A percentile compares a stretch with the other conserved stretches of the same genome.
Conservation (phyloP, 2,329 filamentous ascomycete species). For the Cercospora canescens region DNA sequence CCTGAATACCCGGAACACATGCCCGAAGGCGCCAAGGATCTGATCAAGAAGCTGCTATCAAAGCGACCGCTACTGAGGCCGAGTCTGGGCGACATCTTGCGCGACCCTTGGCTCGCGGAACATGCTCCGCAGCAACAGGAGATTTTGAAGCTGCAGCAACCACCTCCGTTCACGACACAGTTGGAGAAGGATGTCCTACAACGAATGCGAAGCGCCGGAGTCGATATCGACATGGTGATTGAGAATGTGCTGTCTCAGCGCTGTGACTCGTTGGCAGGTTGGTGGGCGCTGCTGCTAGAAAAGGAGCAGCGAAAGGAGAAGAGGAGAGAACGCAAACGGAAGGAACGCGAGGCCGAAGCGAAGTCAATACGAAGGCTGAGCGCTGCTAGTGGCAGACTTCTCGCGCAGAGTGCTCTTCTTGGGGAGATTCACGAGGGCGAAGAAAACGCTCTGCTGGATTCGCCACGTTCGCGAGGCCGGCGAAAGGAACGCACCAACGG, state of each 20-base stretch:
- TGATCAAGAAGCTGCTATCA: conserved; percentile 80
- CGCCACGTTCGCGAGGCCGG: conserved; percentile 72
- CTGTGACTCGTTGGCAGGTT: conserved; percentile 87
- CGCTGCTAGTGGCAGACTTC: conserved; percentile 80
- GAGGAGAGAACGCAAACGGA: conserved; percentile 77
- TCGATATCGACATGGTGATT: conserved; percentile 91
- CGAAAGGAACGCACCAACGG: conserved; percentile 63
- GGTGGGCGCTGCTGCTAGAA: conserved; percentile 93
- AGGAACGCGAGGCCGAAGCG: conserved; percentile 78
- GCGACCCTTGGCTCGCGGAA: conserved; percentile 83
- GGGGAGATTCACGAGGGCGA: conserved; percentile 76
- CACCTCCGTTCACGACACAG: conserved; percentile 78
- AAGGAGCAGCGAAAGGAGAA: conserved; percentile 89
- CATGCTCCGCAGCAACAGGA: conserved; percentile 85
- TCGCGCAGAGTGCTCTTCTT: conserved; percentile 70
- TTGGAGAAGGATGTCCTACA: conserved; percentile 90
- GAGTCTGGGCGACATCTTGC: conserved; percentile 78
- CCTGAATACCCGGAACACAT: conserved; percentile 82
- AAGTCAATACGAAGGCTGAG: conserved; percentile 80
- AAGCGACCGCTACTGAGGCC: conserved; percentile 86
- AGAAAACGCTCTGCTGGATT: conserved; percentile 52
- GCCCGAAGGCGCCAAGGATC: conserved; percentile 71
- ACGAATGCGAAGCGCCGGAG: conserved; percentile 88
- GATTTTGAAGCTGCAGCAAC: conserved; percentile 79
- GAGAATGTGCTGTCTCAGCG: conserved; percentile 89